Evolutionary conservation across 1,139 yeast genomes (phyloP), one percentile per base, ranked within the genome.

Genomic region (Casaregolazyma lundiana): DNA sequence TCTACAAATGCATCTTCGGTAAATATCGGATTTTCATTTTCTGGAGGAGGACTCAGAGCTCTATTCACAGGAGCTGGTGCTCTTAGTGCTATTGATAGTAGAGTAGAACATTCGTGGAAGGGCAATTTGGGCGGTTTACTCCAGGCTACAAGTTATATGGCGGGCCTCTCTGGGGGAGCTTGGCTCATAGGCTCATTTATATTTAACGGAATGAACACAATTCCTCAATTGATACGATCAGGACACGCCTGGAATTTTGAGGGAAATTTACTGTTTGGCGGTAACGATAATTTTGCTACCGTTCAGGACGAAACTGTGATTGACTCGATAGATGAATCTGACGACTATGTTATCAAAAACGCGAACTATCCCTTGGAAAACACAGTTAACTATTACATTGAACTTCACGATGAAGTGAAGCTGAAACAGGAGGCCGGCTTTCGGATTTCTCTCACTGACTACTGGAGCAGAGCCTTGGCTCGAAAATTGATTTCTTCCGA

Each of bases 391-490:
- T 52, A 50, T 36, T 51, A 50, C 36, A 45, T 44, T 26, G 46
- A 48, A n/a, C 41, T 52, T n/a, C 46, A 49, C 26, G 38, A 44
- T 42, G 81, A 78, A 43, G 65, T 82, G 13, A 67, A 70, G n/a
- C 76, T 59, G 21, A 87, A 87, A 60, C 67, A 70, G 48, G 67
- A 76, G 29, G 90, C 92, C 1, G 95, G 95, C 1, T 86, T 73
- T 61, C 78, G 80, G 16, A 68, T 79, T 19, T 76, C 88, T 6
- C 55, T 87, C 46, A 84, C 95, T 9, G 96, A 87, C 68, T 75
- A 84, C 46, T 87, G 95, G 95, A 95, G 94, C n/a, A 73, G 95
- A 60, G 83, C 88, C 1, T 70, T 89, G 45, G 76, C 90, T 0
- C 76, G 80, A 55, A 89, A 84, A 62, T 78, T 81, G 62, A 80